phyloP scores from a whole-genome alignment of 225 moss, liverwort and hornwort species.

The Sphagnum tenellum region DNA sequence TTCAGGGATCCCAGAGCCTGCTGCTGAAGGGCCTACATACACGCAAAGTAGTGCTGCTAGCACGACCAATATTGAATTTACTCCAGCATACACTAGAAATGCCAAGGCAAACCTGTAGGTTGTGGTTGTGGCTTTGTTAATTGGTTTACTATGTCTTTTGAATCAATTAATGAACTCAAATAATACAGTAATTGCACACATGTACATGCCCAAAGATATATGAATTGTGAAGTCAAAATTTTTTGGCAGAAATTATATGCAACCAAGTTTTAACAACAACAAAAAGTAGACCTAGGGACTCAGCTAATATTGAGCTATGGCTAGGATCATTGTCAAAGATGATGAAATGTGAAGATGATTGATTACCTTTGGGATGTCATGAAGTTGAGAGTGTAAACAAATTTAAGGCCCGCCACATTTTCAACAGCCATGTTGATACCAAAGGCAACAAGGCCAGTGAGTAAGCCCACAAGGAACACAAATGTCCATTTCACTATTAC shows the following conservation, averaged over 20 bases:
- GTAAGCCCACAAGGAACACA: constrained; percentile 27
- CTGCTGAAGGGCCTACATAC: constrained; percentile 35
- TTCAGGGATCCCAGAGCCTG: constrained; percentile 51
- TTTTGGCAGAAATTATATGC: too few relatives aligned
- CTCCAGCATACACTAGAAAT: constrained; percentile 18
- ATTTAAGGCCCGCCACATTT: constrained; percentile 35
- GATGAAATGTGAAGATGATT: too few relatives aligned
- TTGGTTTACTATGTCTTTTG: too few relatives aligned
- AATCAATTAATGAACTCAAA: too few relatives aligned
- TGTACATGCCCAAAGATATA: too few relatives aligned
- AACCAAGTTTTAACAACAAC: too few relatives aligned
- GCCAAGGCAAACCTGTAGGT: constrained; percentile 19
- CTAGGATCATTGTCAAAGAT: too few relatives aligned
- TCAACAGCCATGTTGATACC: constrained; percentile 46
- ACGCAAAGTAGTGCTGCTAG: constrained; percentile 32
- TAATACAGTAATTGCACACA: too few relatives aligned
- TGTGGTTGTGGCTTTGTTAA: too few relatives aligned
- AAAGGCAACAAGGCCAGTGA: constrained; percentile 31
- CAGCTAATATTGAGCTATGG: too few relatives aligned
- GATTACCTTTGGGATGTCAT: constrained; percentile 14
- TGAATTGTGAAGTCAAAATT: too few relatives aligned
- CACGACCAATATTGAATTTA: constrained; percentile 23
- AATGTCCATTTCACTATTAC: constrained; percentile 43
- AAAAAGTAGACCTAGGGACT: too few relatives aligned
- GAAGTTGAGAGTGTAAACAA: constrained; percentile 8